A percentile compares a stretch with the other conserved stretches of the same genome.
Evolutionary conservation across 2,329 filamentous ascomycete species (phyloP).

Genomic region (Huntiella savannae): DNA sequence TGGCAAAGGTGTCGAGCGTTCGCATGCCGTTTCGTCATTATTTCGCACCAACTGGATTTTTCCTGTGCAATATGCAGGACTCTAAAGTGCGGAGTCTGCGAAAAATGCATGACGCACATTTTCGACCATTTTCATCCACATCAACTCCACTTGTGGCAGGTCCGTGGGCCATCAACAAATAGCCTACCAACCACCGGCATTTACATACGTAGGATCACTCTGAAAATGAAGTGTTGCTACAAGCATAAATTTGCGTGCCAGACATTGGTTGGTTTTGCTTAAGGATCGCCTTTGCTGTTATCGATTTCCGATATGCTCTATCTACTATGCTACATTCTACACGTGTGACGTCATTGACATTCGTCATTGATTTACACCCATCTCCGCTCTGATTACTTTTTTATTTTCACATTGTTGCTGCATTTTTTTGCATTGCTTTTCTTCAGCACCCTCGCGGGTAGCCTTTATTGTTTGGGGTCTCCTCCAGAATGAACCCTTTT

Average conservation of each 20-base stretch:
- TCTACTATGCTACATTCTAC: not conserved
- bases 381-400: too few species aligned
- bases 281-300: too few species aligned
- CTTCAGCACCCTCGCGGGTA: not conserved
- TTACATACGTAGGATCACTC: constrained; percentile 1
- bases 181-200: constrained; percentile 6
- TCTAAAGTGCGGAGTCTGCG: too few species aligned
- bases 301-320: too few species aligned
- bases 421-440: not conserved
- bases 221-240: constrained; percentile 6
- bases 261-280: not conserved
- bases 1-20: too few species aligned
- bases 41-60: not conserved
- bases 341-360: constrained; percentile 1
- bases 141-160: constrained; percentile 5
- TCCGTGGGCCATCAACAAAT: not conserved
- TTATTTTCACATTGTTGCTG: not conserved
- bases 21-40: too few species aligned
- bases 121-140: constrained; percentile 5
- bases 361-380: too few species aligned
- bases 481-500: not conserved
- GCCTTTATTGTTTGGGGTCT: not conserved
- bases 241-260: not conserved
- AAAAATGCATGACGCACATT: constrained; percentile 7
- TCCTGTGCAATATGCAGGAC: too few species aligned